phyloP scores from a whole-genome alignment of 495 filamentous ascomycete genomes.

The Venustampulla echinocandica region DNA sequence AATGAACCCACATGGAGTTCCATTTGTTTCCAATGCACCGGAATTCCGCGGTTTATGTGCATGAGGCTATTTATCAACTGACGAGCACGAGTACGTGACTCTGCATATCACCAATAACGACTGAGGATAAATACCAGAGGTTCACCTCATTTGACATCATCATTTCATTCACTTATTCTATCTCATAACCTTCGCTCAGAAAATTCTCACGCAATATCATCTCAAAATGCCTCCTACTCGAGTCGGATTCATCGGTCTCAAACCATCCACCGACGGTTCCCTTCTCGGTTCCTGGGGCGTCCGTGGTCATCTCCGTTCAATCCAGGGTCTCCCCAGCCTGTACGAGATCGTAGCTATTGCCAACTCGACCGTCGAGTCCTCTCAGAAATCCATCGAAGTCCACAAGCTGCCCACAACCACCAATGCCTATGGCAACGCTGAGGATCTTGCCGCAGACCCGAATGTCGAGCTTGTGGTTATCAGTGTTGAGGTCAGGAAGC shows the following conservation, averaged over 20 bases:
- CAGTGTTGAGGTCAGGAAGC: slow-evolving; percentile 33
- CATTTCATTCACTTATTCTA: neutral
- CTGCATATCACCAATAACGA: neutral
- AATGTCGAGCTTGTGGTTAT: slow-evolving; percentile 43
- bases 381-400: slow-evolving; percentile 32
- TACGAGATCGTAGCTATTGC: slow-evolving; percentile 41
- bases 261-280: slow-evolving; percentile 7
- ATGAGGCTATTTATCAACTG: neutral
- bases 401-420: slow-evolving; percentile 30
- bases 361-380: slow-evolving; percentile 35
- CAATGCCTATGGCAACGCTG: slow-evolving; percentile 35
- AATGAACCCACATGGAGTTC: neutral
- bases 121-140: neutral
- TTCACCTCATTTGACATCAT: slow-evolving; percentile 1
- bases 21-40: neutral
- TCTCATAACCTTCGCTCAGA: neutral
- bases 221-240: slow-evolving; percentile 30
- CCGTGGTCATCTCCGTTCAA: slow-evolving; percentile 35
- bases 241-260: slow-evolving; percentile 39
- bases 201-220: neutral
- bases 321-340: slow-evolving; percentile 24
- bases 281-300: slow-evolving; percentile 32
- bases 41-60: neutral
- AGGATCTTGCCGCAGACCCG: slow-evolving; percentile 39
- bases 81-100: neutral